Base-by-base conservation (phyloP, 768 basidiomycete species). In the Hericium rajendrae region DNA sequence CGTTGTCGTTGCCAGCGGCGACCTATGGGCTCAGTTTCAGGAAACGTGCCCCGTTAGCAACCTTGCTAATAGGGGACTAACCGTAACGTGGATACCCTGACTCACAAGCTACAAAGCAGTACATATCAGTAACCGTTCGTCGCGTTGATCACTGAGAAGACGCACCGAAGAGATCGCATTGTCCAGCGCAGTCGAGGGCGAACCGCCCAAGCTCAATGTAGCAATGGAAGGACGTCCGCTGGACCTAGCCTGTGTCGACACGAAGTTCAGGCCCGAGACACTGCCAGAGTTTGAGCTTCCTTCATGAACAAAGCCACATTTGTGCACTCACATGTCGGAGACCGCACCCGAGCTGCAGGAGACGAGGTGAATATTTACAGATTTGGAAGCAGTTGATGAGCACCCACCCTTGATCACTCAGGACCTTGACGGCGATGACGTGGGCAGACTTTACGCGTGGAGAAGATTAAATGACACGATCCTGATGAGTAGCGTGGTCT, bases 371-470 rank as follows among this genome's bases (percentile, higher is more conserved):
- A 28, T 38, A 53, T 5, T 13, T 49, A 3, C 13, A 32, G 9
- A 20, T 16, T 12, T n/a, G 6, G 9, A 16, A 48, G 11, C 6
- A 26, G 13, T 13, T n/a, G 38, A 5, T n/a, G 20, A 46, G 18
- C 2, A 59, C 67, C 12, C 54, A 72, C 67, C 73, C 74, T 24
- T 51, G 48, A 54, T 74, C 72, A 50, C 65, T 66, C 55, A 76
- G 66, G 18, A 77, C 75, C 60, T 76, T 77, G 55, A 77, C 74
- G 2, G 75, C 73, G 56, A 75, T 68, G 54, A 76, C 53, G 43
- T 58, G 66, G 1, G 70, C 73, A 15, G 51, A 56, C 62, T 53
- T 10, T 9, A 38, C 1, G 28, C 24, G 3, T 24, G 13, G 28
- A 8, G 32, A 10, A 6, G 32, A 32, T 26, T 26, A 26, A 2